Percentiles rank a stretch among this genome's conserved stretches.
These are phyloP conservation scores for Rubus idaeus DNA, from an alignment of 306 rosid genomes.

Conservation along the genomic window DNA sequence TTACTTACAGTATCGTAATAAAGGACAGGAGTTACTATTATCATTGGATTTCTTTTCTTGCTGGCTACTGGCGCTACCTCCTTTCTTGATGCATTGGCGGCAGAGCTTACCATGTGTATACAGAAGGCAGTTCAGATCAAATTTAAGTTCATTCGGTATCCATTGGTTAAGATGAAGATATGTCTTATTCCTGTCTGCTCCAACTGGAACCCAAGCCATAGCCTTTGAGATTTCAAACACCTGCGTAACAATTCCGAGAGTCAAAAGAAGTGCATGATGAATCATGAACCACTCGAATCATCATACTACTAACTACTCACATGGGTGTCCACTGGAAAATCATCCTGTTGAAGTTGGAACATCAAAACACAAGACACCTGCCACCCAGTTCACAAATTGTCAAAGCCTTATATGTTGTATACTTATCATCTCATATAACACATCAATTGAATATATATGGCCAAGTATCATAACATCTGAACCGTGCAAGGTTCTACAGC, in stretches of 20 bases:
- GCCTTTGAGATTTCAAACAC: conserved; percentile 81
- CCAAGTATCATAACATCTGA: not conserved
- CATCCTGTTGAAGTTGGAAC: conserved; percentile 82
- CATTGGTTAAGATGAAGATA: conserved; percentile 84
- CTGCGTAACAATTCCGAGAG: conserved; percentile 34
- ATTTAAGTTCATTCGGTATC: conserved; percentile 78
- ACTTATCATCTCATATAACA: not conserved
- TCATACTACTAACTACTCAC: conserved; percentile 41
- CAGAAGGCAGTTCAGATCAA: conserved; percentile 86
- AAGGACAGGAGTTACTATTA: conserved; percentile 45
- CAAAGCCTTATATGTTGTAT: too few relatives aligned
- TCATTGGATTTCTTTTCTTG: conserved; percentile 40
- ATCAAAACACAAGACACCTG: conserved; percentile 54
- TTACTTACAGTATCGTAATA: conserved; percentile 39
- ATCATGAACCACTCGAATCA: conserved; percentile 12
- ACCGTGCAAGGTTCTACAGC: too few relatives aligned
- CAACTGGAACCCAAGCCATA: conserved; percentile 75
- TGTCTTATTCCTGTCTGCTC: conserved; percentile 75
- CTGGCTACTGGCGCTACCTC: conserved; percentile 23
- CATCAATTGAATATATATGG: not conserved
- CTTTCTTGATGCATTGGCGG: conserved; percentile 59
- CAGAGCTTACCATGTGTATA: conserved; percentile 88
- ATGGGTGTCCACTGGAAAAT: conserved; percentile 94
- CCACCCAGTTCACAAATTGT: conserved; percentile 7
- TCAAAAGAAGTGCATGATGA: not conserved